Evolutionary conservation across 2,329 filamentous ascomycete genomes (phyloP).

Genomic region (Pyrenophora graminea): DNA sequence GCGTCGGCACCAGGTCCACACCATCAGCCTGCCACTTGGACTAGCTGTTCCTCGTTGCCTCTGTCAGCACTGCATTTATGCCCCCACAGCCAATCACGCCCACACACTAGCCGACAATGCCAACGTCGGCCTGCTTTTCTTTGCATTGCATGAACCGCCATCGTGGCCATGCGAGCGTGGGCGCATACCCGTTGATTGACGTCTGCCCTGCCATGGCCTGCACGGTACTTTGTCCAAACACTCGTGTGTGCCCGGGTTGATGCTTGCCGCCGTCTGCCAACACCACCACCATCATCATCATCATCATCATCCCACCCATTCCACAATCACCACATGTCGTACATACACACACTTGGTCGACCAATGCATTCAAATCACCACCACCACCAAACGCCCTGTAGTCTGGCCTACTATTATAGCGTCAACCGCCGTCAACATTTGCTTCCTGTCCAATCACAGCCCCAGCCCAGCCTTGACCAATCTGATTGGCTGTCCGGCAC

Average conservation of each 20-base stretch:
- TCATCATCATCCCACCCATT: no score
- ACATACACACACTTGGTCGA: constrained; percentile 5
- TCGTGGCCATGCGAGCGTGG: constrained; percentile 9
- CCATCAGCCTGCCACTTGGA: constrained; percentile 8
- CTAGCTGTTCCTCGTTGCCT: constrained; percentile 7
- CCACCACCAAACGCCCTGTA: constrained; percentile 14
- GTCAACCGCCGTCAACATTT: constrained; percentile 17
- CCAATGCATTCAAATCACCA: constrained; percentile 25
- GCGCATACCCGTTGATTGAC: not conserved
- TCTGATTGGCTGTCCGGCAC: constrained; percentile 33
- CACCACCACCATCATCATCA: not conserved
- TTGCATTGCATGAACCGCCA: constrained; percentile 7
- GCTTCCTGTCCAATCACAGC: constrained; percentile 31
- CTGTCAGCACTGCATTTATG: constrained; percentile 8
- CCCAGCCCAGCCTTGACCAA: constrained; percentile 15
- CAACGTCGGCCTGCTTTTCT: not conserved
- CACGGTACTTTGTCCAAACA: not conserved
- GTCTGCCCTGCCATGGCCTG: not conserved
- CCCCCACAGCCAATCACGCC: constrained; percentile 3
- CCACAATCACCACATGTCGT: not conserved
- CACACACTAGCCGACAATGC: not conserved
- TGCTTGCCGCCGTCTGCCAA: constrained; percentile 1
- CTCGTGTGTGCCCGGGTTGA: not conserved
- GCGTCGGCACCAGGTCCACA: not conserved
- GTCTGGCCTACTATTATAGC: constrained; percentile 17